Conservation (phyloP, 257 asterid species). For the Linaria vulgaris region DNA sequence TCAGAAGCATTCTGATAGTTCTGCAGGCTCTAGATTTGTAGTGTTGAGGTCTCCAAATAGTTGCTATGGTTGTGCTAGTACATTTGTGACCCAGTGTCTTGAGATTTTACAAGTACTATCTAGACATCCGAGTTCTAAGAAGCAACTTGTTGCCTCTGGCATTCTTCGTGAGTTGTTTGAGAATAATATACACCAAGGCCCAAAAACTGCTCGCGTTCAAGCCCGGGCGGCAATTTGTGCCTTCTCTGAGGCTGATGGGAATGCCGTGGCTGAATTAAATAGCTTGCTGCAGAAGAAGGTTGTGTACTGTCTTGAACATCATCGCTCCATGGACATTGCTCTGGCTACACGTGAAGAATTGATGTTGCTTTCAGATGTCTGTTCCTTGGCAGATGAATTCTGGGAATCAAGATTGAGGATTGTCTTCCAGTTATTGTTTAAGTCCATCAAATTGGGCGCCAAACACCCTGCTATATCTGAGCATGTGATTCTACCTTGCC, state of each 20-base stretch:
- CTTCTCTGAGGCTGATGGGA: conserved; percentile 89
- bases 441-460: conserved; percentile 92
- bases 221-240: conserved; percentile 99
- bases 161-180: conserved; percentile 92
- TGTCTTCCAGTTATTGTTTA: conserved; percentile 88
- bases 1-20: conserved; percentile 78
- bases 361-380: conserved; percentile 87
- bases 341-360: conserved; percentile 92
- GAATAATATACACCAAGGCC: conserved; percentile 97
- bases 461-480: conserved; percentile 99
- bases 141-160: conserved; percentile 93
- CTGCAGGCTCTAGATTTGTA: conserved; percentile 83
- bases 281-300: conserved; percentile 86
- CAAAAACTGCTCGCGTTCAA: conserved; percentile 94
- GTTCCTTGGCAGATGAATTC: conserved; percentile 92
- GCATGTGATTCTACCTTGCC: conserved; percentile 93
- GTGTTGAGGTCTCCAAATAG: conserved; percentile 86
- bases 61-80: conserved; percentile 98
- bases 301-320: conserved; percentile 94
- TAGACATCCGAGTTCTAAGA: conserved; percentile 75
- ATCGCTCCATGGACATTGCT: conserved; percentile 96
- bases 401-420: conserved; percentile 96
- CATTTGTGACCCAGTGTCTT: conserved; percentile 91
- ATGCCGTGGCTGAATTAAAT: conserved; percentile 88
- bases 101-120: conserved; percentile 92